Base-by-base conservation (phyloP, 345 rosid species). In the Citrus unshiu region DNA sequence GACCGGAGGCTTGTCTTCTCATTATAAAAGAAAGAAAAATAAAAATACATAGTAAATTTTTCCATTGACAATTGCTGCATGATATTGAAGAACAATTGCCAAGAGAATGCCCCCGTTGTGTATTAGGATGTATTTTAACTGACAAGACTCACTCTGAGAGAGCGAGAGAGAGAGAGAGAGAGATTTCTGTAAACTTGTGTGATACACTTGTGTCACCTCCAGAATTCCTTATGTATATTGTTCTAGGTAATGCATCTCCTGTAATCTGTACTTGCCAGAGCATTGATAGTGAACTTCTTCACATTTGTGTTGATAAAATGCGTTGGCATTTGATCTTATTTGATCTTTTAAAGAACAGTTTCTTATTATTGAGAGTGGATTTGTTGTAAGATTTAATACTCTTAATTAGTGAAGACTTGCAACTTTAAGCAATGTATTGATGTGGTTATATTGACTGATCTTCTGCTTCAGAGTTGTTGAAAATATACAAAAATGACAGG, bases 361-460 rank as follows among this genome's bases (percentile, higher is more conserved):
- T 39, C 16, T 32, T 83, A 60, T 14, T 30, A 63, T 25, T 72
- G 70, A 65, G 82, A 68, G 32, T 18, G 32, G 37, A 22, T 74
- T 75, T 68, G 24, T 63, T 72, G 54, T 76, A 75, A 77, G 64
- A 65, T n/a, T 78, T 61, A 57, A 72, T 40, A 54, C 51, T 35
- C 66, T 9, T 51, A 58, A 32, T 77, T 67, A 58, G 25, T 61
- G 34, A 69, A 75, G 77, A 68, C 56, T 40, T 72, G 62, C 40
- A 63, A 71, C 63, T 76, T 76, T 64, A 57, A 81, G 60, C 71
- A 70, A 78, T 78, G 67, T 84, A 63, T 74, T 49, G 67, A 59
- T 49, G 37, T 80, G 74, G 30, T 74, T 70, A 57, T 74, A 40
- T 14, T 54, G 43, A 35, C 60, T 68, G 64, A 72, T 78, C 14